Conservation (phyloP, 2,329 filamentous ascomycete genomes). For the Trichoderma polysporum region DNA sequence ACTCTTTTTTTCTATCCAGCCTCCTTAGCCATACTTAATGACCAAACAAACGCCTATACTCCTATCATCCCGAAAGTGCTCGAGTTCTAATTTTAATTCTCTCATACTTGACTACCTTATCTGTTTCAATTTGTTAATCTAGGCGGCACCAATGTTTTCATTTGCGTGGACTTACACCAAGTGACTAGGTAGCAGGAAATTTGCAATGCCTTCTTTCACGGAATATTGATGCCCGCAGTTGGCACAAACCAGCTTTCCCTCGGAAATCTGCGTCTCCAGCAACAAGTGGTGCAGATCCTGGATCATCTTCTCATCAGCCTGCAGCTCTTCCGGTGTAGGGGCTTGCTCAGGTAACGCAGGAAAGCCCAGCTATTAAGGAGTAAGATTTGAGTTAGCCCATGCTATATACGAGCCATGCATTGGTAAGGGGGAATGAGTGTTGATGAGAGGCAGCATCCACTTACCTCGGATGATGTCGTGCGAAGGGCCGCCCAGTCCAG, state of each 20-base stretch:
- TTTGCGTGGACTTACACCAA: conserved; percentile 56
- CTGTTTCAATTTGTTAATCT: neutral
- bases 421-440: conserved; percentile 5
- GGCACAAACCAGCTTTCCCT: conserved; percentile 86
- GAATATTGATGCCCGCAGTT: conserved; percentile 93
- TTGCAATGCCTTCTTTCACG: conserved; percentile 93
- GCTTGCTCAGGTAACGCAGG: conserved; percentile 66
- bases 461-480: conserved; percentile 73
- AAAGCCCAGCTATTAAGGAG: conserved; percentile 66
- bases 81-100: neutral
- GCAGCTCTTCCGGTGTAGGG: conserved; percentile 61
- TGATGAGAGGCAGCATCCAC: conserved; percentile 26
- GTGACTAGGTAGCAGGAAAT: conserved; percentile 92
- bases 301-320: conserved; percentile 66
- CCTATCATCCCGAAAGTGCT: neutral
- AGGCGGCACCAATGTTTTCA: neutral
- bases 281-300: conserved; percentile 78
- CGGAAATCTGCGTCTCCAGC: conserved; percentile 84
- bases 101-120: neutral
- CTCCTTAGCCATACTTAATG: neutral
- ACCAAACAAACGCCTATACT: conserved; percentile 15
- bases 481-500: conserved; percentile 85
- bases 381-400: neutral
- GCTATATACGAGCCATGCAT: conserved; percentile 14
- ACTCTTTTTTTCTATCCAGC: neutral